Conservation (phyloP, 345 rosid genomes). For the Iberis pinnata region DNA sequence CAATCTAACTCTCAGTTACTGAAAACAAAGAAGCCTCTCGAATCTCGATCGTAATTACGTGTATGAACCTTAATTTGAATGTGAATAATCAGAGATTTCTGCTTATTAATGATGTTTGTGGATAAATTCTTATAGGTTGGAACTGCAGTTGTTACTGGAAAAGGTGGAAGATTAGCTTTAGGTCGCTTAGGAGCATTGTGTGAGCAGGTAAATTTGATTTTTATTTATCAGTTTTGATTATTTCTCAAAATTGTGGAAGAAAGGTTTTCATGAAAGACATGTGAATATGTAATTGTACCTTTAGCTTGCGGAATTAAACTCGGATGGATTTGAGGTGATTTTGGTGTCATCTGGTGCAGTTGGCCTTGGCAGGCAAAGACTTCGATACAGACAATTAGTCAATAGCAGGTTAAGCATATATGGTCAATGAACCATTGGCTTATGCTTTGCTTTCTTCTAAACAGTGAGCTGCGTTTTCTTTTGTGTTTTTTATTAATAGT, state of each 20-base stretch:
- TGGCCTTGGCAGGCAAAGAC: conserved; percentile 96
- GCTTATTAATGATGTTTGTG: background rate
- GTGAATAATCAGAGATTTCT: conserved; percentile 2
- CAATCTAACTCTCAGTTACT: too few relatives aligned
- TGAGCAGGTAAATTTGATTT: conserved; percentile 55
- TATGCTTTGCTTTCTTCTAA: background rate
- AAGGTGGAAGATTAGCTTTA: conserved; percentile 86
- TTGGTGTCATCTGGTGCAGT: conserved; percentile 97
- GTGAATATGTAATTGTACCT: conserved; percentile 15
- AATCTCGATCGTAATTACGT: too few relatives aligned
- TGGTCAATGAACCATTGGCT: conserved; percentile 8
- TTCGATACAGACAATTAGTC: conserved; percentile 68
- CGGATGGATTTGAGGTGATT: conserved; percentile 74
- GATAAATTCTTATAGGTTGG: conserved; percentile 53
- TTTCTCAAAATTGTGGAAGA: background rate
- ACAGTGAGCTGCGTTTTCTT: conserved; percentile 1
- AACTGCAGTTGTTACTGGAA: conserved; percentile 92
- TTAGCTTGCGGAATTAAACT: conserved; percentile 78
- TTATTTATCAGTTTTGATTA: background rate
- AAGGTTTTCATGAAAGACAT: conserved; percentile 14
- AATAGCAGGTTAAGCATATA: conserved; percentile 70
- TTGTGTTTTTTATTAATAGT: background rate
- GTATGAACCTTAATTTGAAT: conserved; percentile 21
- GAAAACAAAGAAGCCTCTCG: too few relatives aligned
- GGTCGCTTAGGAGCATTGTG: conserved; percentile 91